Evolutionary conservation across 169 alveolate species (phyloP), one percentile per base, ranked within the genome.

Genomic region (Eimeria sp.): DNA sequence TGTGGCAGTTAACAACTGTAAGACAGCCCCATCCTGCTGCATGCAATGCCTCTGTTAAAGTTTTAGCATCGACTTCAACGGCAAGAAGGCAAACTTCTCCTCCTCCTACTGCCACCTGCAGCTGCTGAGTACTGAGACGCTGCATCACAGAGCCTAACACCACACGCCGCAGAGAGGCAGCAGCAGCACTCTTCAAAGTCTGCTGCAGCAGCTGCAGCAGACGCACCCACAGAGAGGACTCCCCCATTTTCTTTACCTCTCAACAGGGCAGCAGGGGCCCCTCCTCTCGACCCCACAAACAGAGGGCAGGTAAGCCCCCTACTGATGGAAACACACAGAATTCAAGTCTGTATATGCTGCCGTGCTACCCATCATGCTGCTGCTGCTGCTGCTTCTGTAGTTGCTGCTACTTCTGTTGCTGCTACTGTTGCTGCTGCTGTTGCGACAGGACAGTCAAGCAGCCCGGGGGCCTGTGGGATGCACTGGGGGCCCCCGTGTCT

Each of bases 21-120:
- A 83, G 51, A 43, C 72, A 83, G 54, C 91, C 91, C 91, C 91
- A 83, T 7, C 91, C 91, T 57, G 91, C 91, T 51, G 91, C 91
- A 27, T 83, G 91, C 72, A 83, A 54, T 3, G 76, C 49, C 67
- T 83, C 91, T 13, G 27, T 83, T 13, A 83, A 40, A 6, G 91
- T 49, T 7, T 22, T 67, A 5, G 75, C 57, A 13, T 83, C 91
- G 25, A 83, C 57, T 14, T 83, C 91, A 25, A 83, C 76, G 0
- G 91, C 25, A 4, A 83, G 91, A 14, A 83, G 40, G 57, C 91
- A 83, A n/a, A 83, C 91, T 57, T 83, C 91, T 11, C 91, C 91
- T 25, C 91, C 76, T 0, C 27, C 54, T 11, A 83, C 91, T 10
- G 91, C 91, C 13, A 83, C 91, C 14, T 83, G 76, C 47, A 83